Evolutionary conservation across 176 grass and related monocot genomes (phyloP).

Genomic region (Musa itinerans): DNA sequence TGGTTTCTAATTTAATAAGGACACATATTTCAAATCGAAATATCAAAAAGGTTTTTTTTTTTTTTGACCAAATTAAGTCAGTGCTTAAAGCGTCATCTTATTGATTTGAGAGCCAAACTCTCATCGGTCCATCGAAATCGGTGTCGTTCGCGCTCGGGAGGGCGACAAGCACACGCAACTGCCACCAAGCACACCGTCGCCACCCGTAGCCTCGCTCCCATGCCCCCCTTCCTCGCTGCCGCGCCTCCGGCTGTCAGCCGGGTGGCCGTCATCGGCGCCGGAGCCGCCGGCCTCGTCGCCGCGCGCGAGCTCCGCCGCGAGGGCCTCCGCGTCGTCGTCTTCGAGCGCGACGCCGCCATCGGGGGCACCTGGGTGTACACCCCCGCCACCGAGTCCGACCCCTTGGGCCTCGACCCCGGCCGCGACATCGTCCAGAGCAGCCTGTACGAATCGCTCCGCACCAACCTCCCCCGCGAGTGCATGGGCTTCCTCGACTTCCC

Average conservation of each 20-base stretch:
- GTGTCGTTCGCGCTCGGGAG: no score
- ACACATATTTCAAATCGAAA: no score
- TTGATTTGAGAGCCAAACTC: no score
- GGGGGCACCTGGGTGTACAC: slow-evolving; percentile 73
- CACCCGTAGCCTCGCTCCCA: background rate
- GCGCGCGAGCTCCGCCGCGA: slow-evolving; percentile 58
- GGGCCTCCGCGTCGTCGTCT: slow-evolving; percentile 68
- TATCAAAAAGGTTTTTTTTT: no score
- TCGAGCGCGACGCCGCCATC: slow-evolving; percentile 49
- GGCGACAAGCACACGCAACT: no score
- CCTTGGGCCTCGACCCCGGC: slow-evolving; percentile 35
- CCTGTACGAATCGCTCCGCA: slow-evolving; percentile 81
- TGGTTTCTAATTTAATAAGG: no score
- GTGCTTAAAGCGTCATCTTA: no score
- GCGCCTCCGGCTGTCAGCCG: background rate
- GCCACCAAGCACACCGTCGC: background rate
- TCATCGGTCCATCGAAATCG: no score
- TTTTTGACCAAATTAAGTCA: no score
- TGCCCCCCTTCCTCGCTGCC: slow-evolving; percentile 1
- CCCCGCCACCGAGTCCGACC: slow-evolving; percentile 35
- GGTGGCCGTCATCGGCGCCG: slow-evolving; percentile 65
- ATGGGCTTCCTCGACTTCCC: slow-evolving; percentile 94
- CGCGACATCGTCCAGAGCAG: slow-evolving; percentile 46
- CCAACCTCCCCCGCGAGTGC: slow-evolving; percentile 68
- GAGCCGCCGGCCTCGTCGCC: slow-evolving; percentile 42